Base-by-base conservation (phyloP, 2,329 filamentous ascomycete genomes). In the Beauveria pseudobassiana region DNA sequence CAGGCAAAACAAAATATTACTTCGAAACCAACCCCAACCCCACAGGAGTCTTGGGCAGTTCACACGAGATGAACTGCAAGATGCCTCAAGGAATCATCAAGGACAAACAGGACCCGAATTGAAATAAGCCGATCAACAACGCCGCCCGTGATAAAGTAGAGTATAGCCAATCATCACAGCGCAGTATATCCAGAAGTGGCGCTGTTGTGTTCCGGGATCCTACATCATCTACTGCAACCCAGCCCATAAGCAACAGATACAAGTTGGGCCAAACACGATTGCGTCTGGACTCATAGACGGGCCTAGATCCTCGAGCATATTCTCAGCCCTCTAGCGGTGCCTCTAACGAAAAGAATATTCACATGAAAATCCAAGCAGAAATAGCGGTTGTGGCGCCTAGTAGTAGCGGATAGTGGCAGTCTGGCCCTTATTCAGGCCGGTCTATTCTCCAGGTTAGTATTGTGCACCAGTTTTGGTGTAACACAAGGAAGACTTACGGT, bases 401-500 rank as follows among this genome's bases (percentile, higher is more conserved):
- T 74, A 79, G 70, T 80, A 80, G 61, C 74, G 77, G 66, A 83
- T 73, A 63, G 72, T 69, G 30, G 76, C 79, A 42, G 68, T 73
- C 64, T 76, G 77, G 61, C 78, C 77, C 14, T 66, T 51, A n/a
- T 64, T 65, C 65, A 82, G 69, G 43, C 72, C 73, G 38, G 79
- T 79, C 81, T 83, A 60, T 55, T 49, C 51, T 22, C 40, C 30
- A 48, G 50, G 66, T 72, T 65, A 70, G 67, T 30, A 43, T 51
- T 40, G 24, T 12, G 30, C 8, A 22, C 63, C 46, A 61, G 43
- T 24, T 18, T 34, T 28, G 3, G 9, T 12, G 34, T 20, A n/a
- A 40, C 53, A 48, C 28, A 46, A 6, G 49, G 26, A 57, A 50
- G 63, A 83, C 89, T 82, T 86, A 95, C 91, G 56, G 91, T 96